Percentiles rank a stretch among this genome's conserved stretches.
Evolutionary conservation across 1,284 basidiomycete genomes (phyloP).

Genomic region (Ustilago sp.): DNA sequence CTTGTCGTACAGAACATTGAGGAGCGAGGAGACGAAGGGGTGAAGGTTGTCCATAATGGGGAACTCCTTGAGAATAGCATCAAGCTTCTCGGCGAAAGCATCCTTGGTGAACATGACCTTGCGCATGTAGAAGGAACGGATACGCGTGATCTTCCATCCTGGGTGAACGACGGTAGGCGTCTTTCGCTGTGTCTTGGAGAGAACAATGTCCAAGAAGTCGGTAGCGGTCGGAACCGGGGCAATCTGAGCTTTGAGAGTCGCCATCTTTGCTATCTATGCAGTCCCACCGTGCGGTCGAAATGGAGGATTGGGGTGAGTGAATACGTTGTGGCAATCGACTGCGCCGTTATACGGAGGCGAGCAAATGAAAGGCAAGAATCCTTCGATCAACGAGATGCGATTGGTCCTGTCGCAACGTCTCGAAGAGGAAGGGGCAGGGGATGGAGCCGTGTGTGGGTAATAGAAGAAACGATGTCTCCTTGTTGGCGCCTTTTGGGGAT

Average conservation of each 20-base stretch:
- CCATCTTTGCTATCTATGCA: conserved; percentile 35
- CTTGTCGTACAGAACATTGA: conserved; percentile 70
- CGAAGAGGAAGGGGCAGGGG: background rate
- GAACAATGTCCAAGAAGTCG: conserved; percentile 93
- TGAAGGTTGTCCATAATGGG: conserved; percentile 72
- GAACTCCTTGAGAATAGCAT: conserved; percentile 92
- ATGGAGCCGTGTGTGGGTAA: background rate
- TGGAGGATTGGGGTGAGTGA: background rate
- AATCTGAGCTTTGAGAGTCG: conserved; percentile 73
- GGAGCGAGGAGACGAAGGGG: conserved; percentile 67
- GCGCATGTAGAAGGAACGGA: conserved; percentile 92
- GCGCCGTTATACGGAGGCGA: background rate
- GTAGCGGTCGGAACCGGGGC: conserved; percentile 94
- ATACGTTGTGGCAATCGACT: background rate
- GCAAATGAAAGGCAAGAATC: background rate
- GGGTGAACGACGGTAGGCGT: conserved; percentile 84
- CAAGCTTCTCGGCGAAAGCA: conserved; percentile 95
- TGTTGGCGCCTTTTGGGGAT: conserved; percentile 8
- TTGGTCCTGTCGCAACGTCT: background rate
- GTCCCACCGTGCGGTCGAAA: background rate
- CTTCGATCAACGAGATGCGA: background rate
- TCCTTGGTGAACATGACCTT: conserved; percentile 99
- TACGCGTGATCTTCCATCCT: conserved; percentile 98
- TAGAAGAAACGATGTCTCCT: background rate
- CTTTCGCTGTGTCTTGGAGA: conserved; percentile 94